Evolutionary conservation across 805 yeast species (phyloP), one percentile per base, ranked within the genome.

Genomic region (Candida multigemmis): DNA sequence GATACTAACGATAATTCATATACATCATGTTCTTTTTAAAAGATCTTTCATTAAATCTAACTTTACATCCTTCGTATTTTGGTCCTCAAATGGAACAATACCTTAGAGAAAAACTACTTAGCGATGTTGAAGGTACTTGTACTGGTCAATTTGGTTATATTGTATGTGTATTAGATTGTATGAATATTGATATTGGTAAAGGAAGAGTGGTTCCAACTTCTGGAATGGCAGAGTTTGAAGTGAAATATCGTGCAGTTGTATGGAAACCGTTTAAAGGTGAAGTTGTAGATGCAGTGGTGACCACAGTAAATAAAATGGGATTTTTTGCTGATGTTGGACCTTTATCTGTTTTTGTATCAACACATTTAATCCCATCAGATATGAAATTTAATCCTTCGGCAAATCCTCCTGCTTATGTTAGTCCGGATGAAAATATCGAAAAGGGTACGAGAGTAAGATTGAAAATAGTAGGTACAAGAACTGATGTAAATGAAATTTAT

Each of bases 261-360:
- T 91, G 96, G 93, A 82, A 89, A 47, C 98, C 98, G 4, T 91
- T 91, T 60, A 91, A 91, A 58, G 98, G 97, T 19, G 98, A 91
- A 56, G 98, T 91, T 6, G 97, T 91, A 14, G 98, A 91, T 54
- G 98, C 93, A 5, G 77, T 89, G 14, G 97, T 91, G 10, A 82
- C 95, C 9, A 82, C 84, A 17, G 96, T 94, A 25, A 85, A 81
- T 53, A 85, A 74, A 47, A 81, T 89, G 78, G 98, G 98, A 6
- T 85, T 91, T 40, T 91, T 91, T 52, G 97, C 94, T 20, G 96
- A 91, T 54, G 98, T 91, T 16, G 98, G 98, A 0, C 98, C 98
- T 10, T 64, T 91, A 50, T 77, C 87, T 14, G 96, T 91, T 21
- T 91, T 91, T 53, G 93, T 91, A 13, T 82, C 95, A 14, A 86